A percentile compares a stretch with the other conserved stretches of the same genome.
These are phyloP conservation scores for Saturnispora halmiae DNA, from an alignment of 805 yeast species.

Conservation along the genomic window DNA sequence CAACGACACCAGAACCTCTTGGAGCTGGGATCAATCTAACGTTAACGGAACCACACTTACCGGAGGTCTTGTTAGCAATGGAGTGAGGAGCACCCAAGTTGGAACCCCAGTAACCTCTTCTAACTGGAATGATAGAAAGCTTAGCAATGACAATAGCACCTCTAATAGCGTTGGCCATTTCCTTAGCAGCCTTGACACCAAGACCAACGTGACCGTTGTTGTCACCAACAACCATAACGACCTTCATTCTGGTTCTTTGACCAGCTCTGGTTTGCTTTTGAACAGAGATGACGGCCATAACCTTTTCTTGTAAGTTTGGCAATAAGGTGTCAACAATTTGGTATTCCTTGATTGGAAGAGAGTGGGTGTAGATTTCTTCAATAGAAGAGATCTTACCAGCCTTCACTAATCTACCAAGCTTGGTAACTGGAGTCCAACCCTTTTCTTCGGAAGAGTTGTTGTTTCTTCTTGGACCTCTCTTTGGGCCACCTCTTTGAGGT, in stretches of 20 bases:
- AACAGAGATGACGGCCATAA: slow-evolving; percentile 99
- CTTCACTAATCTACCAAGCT: slow-evolving; percentile 98
- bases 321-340: slow-evolving; percentile 95
- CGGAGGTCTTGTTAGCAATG: slow-evolving; percentile 94
- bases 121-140: slow-evolving; percentile 96
- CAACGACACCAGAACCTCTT: slow-evolving; percentile 99
- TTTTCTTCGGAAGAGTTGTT: slow-evolving; percentile 90
- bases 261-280: slow-evolving; percentile 99
- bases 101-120: slow-evolving; percentile 99
- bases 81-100: slow-evolving; percentile 99
- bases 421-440: slow-evolving; percentile 99
- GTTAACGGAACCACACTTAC: slow-evolving; percentile 99
- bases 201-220: slow-evolving; percentile 99
- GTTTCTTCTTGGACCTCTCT: slow-evolving; percentile 51
- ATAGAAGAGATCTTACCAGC: slow-evolving; percentile 95
- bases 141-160: slow-evolving; percentile 99
- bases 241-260: slow-evolving; percentile 99
- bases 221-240: slow-evolving; percentile 99
- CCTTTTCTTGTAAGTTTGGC: slow-evolving; percentile 95
- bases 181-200: slow-evolving; percentile 99
- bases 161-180: slow-evolving; percentile 99
- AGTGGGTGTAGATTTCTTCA: slow-evolving; percentile 98
- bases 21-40: slow-evolving; percentile 99
- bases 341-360: slow-evolving; percentile 98
- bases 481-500: slow-evolving; percentile 42